phyloP scores from a whole-genome alignment of 1,284 basidiomycete genomes.

The Rhodotorula sp. region DNA sequence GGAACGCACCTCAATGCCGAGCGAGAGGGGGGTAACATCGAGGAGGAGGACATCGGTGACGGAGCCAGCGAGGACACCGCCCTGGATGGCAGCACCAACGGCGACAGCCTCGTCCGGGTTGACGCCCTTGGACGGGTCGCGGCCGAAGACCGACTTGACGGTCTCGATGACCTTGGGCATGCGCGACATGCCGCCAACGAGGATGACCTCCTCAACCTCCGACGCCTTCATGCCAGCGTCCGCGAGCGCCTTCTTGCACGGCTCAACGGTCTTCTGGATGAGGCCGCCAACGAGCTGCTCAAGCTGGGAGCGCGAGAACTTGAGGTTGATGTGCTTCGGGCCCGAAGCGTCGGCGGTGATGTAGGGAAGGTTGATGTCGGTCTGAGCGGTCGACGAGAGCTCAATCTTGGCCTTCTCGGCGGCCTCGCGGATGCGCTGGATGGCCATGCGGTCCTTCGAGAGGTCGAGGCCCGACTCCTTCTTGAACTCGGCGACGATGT shows the following conservation, averaged over 20 bases:
- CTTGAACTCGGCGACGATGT: constrained; percentile 90
- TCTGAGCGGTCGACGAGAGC: constrained; percentile 87
- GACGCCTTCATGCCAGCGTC: constrained; percentile 91
- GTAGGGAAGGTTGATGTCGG: constrained; percentile 95
- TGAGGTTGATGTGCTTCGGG: constrained; percentile 94
- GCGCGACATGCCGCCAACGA: constrained; percentile 97
- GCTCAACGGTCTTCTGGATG: constrained; percentile 88
- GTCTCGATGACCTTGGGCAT: constrained; percentile 95
- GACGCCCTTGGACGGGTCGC: constrained; percentile 95
- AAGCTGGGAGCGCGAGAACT: constrained; percentile 84
- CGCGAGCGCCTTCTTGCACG: constrained; percentile 90
- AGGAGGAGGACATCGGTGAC: constrained; percentile 95
- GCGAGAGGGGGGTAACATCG: constrained; percentile 91
- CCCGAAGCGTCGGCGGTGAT: constrained; percentile 93
- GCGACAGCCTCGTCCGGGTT: constrained; percentile 96
- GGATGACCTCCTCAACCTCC: constrained; percentile 94
- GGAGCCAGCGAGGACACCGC: constrained; percentile 92
- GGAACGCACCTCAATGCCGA: constrained; percentile 60
- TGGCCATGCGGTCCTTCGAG: constrained; percentile 87
- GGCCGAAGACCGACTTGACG: constrained; percentile 88
- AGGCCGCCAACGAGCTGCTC: constrained; percentile 81
- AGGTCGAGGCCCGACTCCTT: constrained; percentile 85
- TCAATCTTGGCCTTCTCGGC: constrained; percentile 99
- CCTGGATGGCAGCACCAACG: constrained; percentile 89
- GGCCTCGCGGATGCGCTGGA: constrained; percentile 97